Percentiles rank a stretch among this genome's conserved stretches.
Evolutionary conservation across 1,284 basidiomycete species (phyloP).

Genomic region (Peniophora sp.): DNA sequence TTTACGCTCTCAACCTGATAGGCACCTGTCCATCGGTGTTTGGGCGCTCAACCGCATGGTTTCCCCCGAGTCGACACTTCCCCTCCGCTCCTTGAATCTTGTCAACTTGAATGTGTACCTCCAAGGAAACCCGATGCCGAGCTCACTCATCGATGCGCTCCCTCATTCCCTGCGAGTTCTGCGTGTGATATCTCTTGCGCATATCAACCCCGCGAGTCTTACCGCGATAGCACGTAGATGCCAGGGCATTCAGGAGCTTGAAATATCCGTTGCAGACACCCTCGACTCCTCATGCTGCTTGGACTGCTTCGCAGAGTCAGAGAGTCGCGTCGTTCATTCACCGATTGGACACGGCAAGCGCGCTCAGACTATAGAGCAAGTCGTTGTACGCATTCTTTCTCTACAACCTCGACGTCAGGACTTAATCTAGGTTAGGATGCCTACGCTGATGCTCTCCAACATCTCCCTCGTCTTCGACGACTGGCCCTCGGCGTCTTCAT

Average conservation of each 20-base stretch:
- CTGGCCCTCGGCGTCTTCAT: slow-evolving; percentile 55
- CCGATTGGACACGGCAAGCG: slow-evolving; percentile 38
- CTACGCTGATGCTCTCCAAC: slow-evolving; percentile 21
- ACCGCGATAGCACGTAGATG: slow-evolving; percentile 36
- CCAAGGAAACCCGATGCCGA: slow-evolving; percentile 15
- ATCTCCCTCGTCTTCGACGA: slow-evolving; percentile 36
- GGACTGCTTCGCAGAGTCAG: slow-evolving; percentile 54
- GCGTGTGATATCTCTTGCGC: slow-evolving; percentile 42
- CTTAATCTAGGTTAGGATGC: slow-evolving; percentile 7
- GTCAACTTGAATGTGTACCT: slow-evolving; percentile 15
- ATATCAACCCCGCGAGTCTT: slow-evolving; percentile 43
- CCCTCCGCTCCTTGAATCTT: slow-evolving; percentile 10
- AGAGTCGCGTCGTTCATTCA: slow-evolving; percentile 47
- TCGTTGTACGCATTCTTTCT: slow-evolving; percentile 21
- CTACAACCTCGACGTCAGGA: slow-evolving; percentile 32
- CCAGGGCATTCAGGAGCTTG: slow-evolving; percentile 34
- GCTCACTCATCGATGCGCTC: slow-evolving; percentile 18
- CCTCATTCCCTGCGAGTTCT: slow-evolving; percentile 27
- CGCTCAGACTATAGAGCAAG: slow-evolving; percentile 28
- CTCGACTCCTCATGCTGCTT: slow-evolving; percentile 50
- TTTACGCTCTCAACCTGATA: not conserved
- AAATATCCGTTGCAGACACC: slow-evolving; percentile 49
- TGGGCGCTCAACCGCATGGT: slow-evolving; percentile 3
- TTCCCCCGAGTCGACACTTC: slow-evolving; percentile 8
- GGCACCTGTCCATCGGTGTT: slow-evolving; percentile 5